These are phyloP conservation scores for Nitzschia sp. DNA, from an alignment of 108 stramenopile genomes.

Conservation along the genomic window DNA sequence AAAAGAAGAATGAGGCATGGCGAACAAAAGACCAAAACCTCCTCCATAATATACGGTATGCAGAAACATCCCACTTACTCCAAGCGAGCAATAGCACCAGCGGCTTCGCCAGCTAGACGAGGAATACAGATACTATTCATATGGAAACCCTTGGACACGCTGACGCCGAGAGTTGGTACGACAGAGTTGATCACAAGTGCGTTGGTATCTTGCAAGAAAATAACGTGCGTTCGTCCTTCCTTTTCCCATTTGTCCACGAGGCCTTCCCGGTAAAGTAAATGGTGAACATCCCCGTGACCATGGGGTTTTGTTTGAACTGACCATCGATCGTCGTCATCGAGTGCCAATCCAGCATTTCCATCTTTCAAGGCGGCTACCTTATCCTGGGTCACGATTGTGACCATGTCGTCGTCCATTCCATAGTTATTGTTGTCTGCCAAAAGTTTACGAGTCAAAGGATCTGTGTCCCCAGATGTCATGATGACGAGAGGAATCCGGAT, in stretches of 20 bases:
- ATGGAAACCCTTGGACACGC: constrained; percentile 79
- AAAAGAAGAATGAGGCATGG: not conserved
- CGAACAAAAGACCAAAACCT: not conserved
- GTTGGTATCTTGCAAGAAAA: constrained; percentile 99
- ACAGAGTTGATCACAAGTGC: constrained; percentile 94
- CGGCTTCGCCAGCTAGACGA: constrained; percentile 95
- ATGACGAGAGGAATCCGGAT: constrained; percentile 93
- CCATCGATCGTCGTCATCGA: constrained; percentile 84
- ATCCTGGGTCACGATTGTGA: constrained; percentile 86
- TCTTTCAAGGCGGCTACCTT: constrained; percentile 95
- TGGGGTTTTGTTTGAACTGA: constrained; percentile 96
- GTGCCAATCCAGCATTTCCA: constrained; percentile 82
- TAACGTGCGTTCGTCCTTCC: constrained; percentile 82
- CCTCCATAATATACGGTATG: too few species aligned
- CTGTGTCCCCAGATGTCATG: constrained; percentile 98
- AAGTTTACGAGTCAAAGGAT: constrained; percentile 87
- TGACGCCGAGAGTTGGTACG: constrained; percentile 94
- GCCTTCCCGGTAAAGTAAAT: constrained; percentile 86
- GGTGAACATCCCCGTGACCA: constrained; percentile 99
- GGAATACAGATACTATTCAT: constrained; percentile 99
- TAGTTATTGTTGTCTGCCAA: constrained; percentile 89
- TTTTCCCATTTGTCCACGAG: constrained; percentile 83
- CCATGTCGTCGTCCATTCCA: constrained; percentile 84
- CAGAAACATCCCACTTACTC: constrained; percentile 62
- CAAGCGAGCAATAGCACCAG: constrained; percentile 95